Percentiles rank a stretch among this genome's conserved stretches.
Conservation (phyloP, 23 red algal genomes). For the Gracilariopsis chorda region DNA sequence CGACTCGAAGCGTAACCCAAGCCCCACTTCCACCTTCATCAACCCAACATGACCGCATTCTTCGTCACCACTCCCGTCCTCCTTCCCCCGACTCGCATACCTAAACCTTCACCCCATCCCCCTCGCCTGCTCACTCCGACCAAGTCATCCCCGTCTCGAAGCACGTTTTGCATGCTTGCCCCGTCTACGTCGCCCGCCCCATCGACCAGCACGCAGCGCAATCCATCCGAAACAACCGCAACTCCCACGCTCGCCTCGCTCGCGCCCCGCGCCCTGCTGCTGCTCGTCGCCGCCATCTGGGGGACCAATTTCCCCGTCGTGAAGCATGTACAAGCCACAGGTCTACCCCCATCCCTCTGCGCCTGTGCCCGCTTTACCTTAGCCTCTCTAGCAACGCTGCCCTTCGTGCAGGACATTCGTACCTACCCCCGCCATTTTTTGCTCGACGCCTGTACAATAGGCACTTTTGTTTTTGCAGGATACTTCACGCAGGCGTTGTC, state of each 20-base stretch:
- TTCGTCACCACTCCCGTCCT: too few species aligned
- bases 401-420: background rate
- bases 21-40: too few species aligned
- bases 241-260: background rate
- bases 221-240: background rate
- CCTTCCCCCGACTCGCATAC: too few species aligned
- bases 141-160: too few species aligned
- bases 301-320: constrained; percentile 85
- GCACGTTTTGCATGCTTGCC: too few species aligned
- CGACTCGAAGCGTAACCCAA: too few species aligned
- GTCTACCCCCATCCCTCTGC: constrained; percentile 4
- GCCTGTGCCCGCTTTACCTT: constrained; percentile 63
- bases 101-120: too few species aligned
- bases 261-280: constrained; percentile 62
- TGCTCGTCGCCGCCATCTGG: constrained; percentile 84
- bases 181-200: too few species aligned
- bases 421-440: background rate
- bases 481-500: constrained; percentile 74
- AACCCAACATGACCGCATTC: too few species aligned
- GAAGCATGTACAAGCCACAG: constrained; percentile 62
- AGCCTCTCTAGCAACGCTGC: constrained; percentile 51
- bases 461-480: constrained; percentile 43
- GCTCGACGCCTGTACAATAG: constrained; percentile 2
- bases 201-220: too few species aligned
- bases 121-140: too few species aligned